Percentiles rank a stretch among this genome's conserved stretches.
phyloP scores from a whole-genome alignment of 2,329 filamentous ascomycete genomes.

The Aspergillus sergii region DNA sequence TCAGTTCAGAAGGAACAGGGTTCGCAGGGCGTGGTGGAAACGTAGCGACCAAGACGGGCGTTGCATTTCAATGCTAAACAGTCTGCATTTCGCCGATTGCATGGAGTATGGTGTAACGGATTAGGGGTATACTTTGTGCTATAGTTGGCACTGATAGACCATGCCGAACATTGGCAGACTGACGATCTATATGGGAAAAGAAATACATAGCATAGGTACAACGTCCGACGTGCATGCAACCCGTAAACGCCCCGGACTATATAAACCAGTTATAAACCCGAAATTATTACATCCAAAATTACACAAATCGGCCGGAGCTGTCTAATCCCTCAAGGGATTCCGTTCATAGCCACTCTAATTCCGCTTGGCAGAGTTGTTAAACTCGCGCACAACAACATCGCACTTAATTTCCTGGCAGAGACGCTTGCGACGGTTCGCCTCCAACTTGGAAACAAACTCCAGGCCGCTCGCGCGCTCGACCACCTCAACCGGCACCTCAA shows the following conservation, averaged over 20 bases:
- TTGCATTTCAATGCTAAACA: conserved; percentile 81
- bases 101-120: background rate
- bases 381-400: conserved; percentile 81
- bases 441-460: conserved; percentile 84
- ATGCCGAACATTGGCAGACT: background rate
- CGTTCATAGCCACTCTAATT: conserved; percentile 9
- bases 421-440: conserved; percentile 70
- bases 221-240: conserved; percentile 12
- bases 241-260: conserved; percentile 28
- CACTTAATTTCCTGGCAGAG: conserved; percentile 88
- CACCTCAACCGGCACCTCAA: conserved; percentile 91
- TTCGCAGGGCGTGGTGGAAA: conserved; percentile 87
- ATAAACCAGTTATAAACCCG: conserved; percentile 28
- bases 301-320: background rate
- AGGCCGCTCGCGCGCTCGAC: conserved; percentile 90
- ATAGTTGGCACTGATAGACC: background rate
- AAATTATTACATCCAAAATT: conserved; percentile 16
- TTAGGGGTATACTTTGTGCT: background rate
- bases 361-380: conserved; percentile 58
- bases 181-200: conserved; percentile 3
- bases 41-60: conserved; percentile 74
- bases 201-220: conserved; percentile 6
- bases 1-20: conserved; percentile 85
- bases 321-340: background rate
- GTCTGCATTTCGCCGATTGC: background rate